Evolutionary conservation across 257 asterid genomes (phyloP).

Genomic region (Asclepias syriaca): DNA sequence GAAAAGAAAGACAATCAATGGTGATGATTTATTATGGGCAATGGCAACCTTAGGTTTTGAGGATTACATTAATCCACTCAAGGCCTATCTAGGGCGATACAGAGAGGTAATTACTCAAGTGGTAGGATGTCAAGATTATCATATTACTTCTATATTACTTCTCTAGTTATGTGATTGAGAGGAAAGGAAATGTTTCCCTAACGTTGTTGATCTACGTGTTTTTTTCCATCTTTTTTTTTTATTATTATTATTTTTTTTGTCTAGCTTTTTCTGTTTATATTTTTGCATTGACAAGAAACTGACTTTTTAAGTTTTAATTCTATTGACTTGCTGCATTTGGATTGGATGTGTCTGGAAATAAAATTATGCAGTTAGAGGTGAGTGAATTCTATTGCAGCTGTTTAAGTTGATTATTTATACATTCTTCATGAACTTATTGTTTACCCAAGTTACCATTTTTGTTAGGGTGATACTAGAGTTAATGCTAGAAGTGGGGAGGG

Average conservation of each 20-base stretch:
- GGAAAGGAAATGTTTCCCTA: not conserved
- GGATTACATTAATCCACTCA: slow-evolving; percentile 7
- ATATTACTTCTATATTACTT: not conserved
- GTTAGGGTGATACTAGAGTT: slow-evolving; percentile 11
- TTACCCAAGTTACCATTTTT: not conserved
- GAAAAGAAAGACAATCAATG: slow-evolving; percentile 8
- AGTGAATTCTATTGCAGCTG: not conserved
- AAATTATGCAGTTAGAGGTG: slow-evolving; percentile 6
- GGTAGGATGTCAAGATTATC: not conserved
- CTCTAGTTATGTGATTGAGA: not conserved
- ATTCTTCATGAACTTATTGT: not conserved
- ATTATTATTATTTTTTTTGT: not conserved
- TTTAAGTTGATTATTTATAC: not conserved
- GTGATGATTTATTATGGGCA: slow-evolving; percentile 11
- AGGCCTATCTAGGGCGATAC: slow-evolving; percentile 2
- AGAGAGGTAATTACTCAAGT: slow-evolving; percentile 1
- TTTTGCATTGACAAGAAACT: not conserved
- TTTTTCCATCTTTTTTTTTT: not conserved
- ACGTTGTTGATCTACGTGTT: not conserved
- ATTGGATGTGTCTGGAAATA: not conserved
- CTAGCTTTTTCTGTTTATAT: not conserved
- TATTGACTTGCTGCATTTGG: not conserved
- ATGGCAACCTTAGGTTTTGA: slow-evolving; percentile 12
- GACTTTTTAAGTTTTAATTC: not conserved
- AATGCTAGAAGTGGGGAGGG: slow-evolving; percentile 9